A percentile compares a stretch with the other conserved stretches of the same genome.
These are phyloP conservation scores for Ampelomyces quisqualis DNA, from an alignment of 2,329 filamentous ascomycete species.

Conservation along the genomic window DNA sequence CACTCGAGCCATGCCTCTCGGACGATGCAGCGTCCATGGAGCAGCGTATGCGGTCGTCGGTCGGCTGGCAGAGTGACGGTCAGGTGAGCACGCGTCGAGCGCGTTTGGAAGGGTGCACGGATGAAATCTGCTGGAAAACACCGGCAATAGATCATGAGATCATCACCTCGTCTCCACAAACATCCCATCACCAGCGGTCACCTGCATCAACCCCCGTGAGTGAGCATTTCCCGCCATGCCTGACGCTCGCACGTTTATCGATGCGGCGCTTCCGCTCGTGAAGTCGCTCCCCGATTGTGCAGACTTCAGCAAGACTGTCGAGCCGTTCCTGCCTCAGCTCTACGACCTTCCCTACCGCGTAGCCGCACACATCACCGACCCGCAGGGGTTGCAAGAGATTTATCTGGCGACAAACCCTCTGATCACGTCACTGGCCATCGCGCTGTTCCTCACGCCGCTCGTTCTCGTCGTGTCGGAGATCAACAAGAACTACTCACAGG, in stretches of 20 bases:
- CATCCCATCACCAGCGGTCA: background rate
- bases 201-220: slow-evolving; percentile 1
- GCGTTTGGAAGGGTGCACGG: slow-evolving; percentile 21
- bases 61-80: slow-evolving; percentile 7
- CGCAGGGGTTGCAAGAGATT: slow-evolving; percentile 64
- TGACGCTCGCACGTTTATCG: slow-evolving; percentile 25
- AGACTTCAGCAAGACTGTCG: slow-evolving; percentile 71
- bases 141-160: slow-evolving; percentile 36
- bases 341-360: slow-evolving; percentile 47
- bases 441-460: slow-evolving; percentile 67
- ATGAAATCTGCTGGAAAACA: no score
- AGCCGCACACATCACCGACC: slow-evolving; percentile 59
- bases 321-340: slow-evolving; percentile 72
- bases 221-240: slow-evolving; percentile 46
- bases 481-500: slow-evolving; percentile 95
- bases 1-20: slow-evolving; percentile 53
- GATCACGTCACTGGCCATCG: slow-evolving; percentile 70
- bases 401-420: slow-evolving; percentile 87
- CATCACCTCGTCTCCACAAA: slow-evolving; percentile 15
- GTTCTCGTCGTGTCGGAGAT: slow-evolving; percentile 77
- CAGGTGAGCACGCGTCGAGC: slow-evolving; percentile 43
- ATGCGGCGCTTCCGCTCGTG: slow-evolving; percentile 65
- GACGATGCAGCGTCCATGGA: slow-evolving; percentile 5
- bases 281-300: slow-evolving; percentile 71
- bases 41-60: background rate